Percentiles rank a stretch among this genome's conserved stretches.
Evolutionary conservation across 2,329 filamentous ascomycete species (phyloP).

Genomic region (Triangularia verruculosa): DNA sequence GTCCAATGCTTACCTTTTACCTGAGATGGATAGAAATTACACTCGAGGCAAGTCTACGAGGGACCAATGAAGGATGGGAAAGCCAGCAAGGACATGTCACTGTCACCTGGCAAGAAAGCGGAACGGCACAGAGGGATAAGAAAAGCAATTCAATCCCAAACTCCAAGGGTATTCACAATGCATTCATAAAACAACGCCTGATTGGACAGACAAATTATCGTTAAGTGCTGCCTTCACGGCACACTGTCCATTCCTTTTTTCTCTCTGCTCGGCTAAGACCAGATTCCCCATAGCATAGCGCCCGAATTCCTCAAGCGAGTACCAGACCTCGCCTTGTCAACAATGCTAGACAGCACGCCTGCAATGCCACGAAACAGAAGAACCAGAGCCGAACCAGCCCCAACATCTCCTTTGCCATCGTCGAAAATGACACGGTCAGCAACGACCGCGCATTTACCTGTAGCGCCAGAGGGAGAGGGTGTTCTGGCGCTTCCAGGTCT

Average conservation of each 20-base stretch:
- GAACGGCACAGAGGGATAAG: neutral
- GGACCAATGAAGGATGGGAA: too few relatives aligned
- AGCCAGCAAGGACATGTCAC: neutral
- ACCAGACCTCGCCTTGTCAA: conserved; percentile 13
- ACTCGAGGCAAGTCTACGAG: too few relatives aligned
- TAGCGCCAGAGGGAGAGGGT: conserved; percentile 98
- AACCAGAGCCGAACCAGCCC: conserved; percentile 23
- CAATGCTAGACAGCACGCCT: conserved; percentile 19
- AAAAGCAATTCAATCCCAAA: neutral
- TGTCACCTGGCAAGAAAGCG: neutral
- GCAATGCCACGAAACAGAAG: conserved; percentile 21
- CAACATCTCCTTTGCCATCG: conserved; percentile 5
- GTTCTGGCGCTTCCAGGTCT: conserved; percentile 99
- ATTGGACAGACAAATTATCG: conserved; percentile 4
- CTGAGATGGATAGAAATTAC: too few relatives aligned
- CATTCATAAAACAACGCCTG: conserved; percentile 12
- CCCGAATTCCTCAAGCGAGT: conserved; percentile 20
- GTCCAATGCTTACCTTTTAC: too few relatives aligned
- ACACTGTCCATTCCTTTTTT: conserved; percentile 24
- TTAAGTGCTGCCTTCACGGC: neutral
- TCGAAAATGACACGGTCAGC: conserved; percentile 12
- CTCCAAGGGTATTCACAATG: conserved; percentile 12
- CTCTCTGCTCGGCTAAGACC: conserved; percentile 27
- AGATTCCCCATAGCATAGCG: conserved; percentile 19
- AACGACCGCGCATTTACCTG: conserved; percentile 58